Conservation (phyloP, 2,329 filamentous ascomycete species). For the Aspergillus fumigatiaffinis region DNA sequence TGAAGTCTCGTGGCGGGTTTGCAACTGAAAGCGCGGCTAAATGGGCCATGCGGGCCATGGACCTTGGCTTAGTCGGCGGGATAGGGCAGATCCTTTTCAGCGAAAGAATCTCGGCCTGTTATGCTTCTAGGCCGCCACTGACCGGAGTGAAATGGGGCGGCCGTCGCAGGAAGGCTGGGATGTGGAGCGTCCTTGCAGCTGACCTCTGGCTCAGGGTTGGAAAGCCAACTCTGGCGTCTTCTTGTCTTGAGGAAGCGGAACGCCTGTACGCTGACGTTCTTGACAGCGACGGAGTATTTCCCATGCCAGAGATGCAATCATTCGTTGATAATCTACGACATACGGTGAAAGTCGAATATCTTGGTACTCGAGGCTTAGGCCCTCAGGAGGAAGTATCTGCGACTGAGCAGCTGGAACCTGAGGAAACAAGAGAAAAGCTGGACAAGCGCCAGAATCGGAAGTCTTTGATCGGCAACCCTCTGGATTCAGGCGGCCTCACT, state of each 20-base stretch:
- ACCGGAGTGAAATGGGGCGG: constrained; percentile 66
- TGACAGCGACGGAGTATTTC: constrained; percentile 37
- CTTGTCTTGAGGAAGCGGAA: constrained; percentile 68
- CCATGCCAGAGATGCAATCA: constrained; percentile 51
- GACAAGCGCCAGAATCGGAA: constrained; percentile 52
- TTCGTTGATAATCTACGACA: constrained; percentile 43
- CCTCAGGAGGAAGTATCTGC: constrained; percentile 26
- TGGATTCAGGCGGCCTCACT: constrained; percentile 52
- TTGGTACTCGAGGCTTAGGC: constrained; percentile 40
- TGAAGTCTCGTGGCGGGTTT: constrained; percentile 73
- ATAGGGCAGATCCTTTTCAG: constrained; percentile 79
- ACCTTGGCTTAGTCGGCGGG: constrained; percentile 68
- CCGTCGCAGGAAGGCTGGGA: constrained; percentile 76
- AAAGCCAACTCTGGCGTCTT: constrained; percentile 73
- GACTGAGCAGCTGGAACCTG: constrained; percentile 27
- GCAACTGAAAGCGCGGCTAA: constrained; percentile 81
- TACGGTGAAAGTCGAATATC: constrained; percentile 40
- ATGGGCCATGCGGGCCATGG: constrained; percentile 78
- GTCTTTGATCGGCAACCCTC: constrained; percentile 50
- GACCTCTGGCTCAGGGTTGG: constrained; percentile 77
- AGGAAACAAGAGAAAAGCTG: constrained; percentile 53
- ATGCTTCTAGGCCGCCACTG: constrained; percentile 66
- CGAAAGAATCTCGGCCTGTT: constrained; percentile 82
- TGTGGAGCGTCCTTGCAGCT: constrained; percentile 81
- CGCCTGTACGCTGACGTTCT: constrained; percentile 48